Evolutionary conservation across 495 filamentous ascomycete species (phyloP), one percentile per base, ranked within the genome.

Genomic region (Trichocladium uniseriatum): DNA sequence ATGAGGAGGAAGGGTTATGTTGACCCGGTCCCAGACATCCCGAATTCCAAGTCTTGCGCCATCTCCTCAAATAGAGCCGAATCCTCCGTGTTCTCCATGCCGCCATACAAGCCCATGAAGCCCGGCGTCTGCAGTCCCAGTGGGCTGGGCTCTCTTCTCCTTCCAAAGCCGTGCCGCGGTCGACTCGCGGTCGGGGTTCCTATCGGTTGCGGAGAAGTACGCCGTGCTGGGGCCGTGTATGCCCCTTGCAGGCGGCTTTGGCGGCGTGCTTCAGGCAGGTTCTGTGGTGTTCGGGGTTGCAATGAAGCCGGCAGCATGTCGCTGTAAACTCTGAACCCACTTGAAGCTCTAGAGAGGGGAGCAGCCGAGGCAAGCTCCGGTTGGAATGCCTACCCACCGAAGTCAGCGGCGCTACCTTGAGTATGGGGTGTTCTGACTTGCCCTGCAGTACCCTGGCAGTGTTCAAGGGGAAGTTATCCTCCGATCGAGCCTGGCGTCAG

Each of bases 201-300:
- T 16, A 45, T n/a, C 11, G 48, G 37, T 28, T 48, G 49, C 27
- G 48, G 51, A 38, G 59, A 53, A 10, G 40, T 20, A 20, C 56
- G 56, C 31, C 56, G 51, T 20, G 55, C 41, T 15, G 75, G 72
- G 5, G 65, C 72, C 14, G 75, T 78, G 55, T 68, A 75, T 9
- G 67, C 60, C 14, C 71, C 67, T 13, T 62, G 58, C 41, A 73
- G 57, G 19, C 68, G 70, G 38, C 72, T 74, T 40, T 62, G 71
- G 43, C 74, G 74, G 10, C 71, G 67, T 20, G 72, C 59, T 57
- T 76, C 74, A 2, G 75, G 73, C 10, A 81, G 61, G 43, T 77
- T 69, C 28, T 65, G 65, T 7, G 78, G 77, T 8, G 78, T 81
- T 48, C 75, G 75, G 15, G 78, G 78, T 53, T 81, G 78, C 2